These are phyloP conservation scores for Priceomyces carsonii DNA, from an alignment of 805 yeast species.

Conservation along the genomic window DNA sequence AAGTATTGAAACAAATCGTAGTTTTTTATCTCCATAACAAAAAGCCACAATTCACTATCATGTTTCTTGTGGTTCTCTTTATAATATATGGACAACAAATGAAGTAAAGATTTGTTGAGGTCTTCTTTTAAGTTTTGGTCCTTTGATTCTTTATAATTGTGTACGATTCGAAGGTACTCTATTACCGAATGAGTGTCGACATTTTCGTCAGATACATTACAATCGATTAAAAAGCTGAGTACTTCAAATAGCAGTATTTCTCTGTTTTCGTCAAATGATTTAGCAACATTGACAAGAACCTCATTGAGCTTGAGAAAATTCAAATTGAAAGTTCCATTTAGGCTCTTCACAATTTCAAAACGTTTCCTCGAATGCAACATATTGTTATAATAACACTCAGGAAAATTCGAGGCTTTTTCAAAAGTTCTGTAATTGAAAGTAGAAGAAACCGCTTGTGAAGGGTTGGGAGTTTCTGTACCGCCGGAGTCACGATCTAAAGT, in stretches of 20 bases:
- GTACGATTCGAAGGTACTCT: slow-evolving; percentile 4
- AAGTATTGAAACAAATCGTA: slow-evolving; percentile 7
- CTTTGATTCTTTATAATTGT: slow-evolving; percentile 1
- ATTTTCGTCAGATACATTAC: slow-evolving; percentile 5
- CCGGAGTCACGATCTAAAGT: too few relatives aligned
- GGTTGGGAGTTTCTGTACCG: too few relatives aligned
- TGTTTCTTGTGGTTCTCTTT: slow-evolving; percentile 1
- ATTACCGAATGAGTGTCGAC: slow-evolving; percentile 3
- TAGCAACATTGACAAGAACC: slow-evolving; percentile 11
- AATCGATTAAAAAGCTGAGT: slow-evolving; percentile 1
- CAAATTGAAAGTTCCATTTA: slow-evolving; percentile 11
- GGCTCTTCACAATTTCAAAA: slow-evolving; percentile 8
- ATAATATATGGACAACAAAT: slow-evolving; percentile 6
- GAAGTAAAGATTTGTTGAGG: slow-evolving; percentile 1
- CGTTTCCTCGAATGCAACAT: slow-evolving; percentile 13
- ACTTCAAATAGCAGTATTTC: slow-evolving; percentile 4
- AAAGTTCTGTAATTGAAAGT: slow-evolving; percentile 6
- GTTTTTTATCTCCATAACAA: slow-evolving; percentile 8
- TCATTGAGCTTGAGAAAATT: slow-evolving; percentile 11
- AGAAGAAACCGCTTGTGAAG: too few relatives aligned
- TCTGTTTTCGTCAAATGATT: slow-evolving; percentile 5
- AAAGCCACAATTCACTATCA: slow-evolving; percentile 10
- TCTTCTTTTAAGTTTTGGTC: slow-evolving; percentile 2
- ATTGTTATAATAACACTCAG: slow-evolving; percentile 10
- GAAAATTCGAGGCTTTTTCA: slow-evolving; percentile 7